Percentiles rank a stretch among this genome's conserved stretches.
These are phyloP conservation scores for Euclidium syriacum DNA, from an alignment of 345 rosid species.

Conservation along the genomic window DNA sequence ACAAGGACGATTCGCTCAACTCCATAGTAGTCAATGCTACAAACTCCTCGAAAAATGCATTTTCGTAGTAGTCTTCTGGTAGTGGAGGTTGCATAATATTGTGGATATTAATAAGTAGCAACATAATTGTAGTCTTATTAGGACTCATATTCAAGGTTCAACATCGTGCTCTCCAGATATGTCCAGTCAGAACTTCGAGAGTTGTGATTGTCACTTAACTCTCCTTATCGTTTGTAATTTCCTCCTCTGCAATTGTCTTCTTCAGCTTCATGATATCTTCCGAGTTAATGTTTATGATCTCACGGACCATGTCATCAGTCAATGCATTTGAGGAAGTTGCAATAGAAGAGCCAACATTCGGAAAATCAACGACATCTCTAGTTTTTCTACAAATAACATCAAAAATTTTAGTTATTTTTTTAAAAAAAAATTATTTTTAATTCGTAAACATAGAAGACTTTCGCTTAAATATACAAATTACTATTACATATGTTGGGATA, in stretches of 20 bases:
- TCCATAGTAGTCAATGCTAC: slow-evolving; percentile 22
- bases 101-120: slow-evolving; percentile 26
- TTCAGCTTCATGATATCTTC: slow-evolving; percentile 31
- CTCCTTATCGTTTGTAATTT: not conserved
- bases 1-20: slow-evolving; percentile 26
- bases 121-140: slow-evolving; percentile 12
- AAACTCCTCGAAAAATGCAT: slow-evolving; percentile 26
- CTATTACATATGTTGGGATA: no score
- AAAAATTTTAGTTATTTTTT: no score
- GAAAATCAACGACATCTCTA: not conserved
- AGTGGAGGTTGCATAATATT: slow-evolving; percentile 27
- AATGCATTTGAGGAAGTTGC: slow-evolving; percentile 25
- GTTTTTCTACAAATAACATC: not conserved
- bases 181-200: slow-evolving; percentile 37
- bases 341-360: not conserved
- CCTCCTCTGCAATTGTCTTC: slow-evolving; percentile 11
- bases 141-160: slow-evolving; percentile 35
- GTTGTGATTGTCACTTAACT: slow-evolving; percentile 24
- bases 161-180: slow-evolving; percentile 40
- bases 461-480: no score
- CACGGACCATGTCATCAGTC: slow-evolving; percentile 25
- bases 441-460: no score
- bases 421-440: no score
- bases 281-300: slow-evolving; percentile 19
- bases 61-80: slow-evolving; percentile 44